A percentile compares a stretch with the other conserved stretches of the same genome.
Conservation (phyloP, 306 rosid genomes). For the Vigna radiata region DNA sequence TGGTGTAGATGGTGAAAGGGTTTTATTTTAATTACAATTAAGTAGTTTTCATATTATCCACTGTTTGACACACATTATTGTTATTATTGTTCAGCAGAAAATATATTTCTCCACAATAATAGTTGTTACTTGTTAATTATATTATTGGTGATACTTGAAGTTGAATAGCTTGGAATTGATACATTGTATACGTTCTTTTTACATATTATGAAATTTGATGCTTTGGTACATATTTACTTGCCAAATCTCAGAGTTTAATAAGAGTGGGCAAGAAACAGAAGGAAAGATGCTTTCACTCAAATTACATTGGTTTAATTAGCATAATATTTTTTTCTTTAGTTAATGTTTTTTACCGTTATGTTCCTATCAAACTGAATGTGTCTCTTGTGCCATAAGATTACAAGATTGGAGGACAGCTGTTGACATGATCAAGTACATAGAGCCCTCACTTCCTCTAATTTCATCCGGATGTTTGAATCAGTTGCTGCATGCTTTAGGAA, state of each 20-base stretch:
- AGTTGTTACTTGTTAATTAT: conserved; percentile 23
- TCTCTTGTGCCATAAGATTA: conserved; percentile 57
- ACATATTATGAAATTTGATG: conserved; percentile 21
- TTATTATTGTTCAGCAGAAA: conserved; percentile 1
- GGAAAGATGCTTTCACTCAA: conserved; percentile 21
- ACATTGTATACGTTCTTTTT: background rate
- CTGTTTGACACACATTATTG: conserved; percentile 13
- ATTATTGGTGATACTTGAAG: conserved; percentile 32
- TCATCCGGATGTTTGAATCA: conserved; percentile 76
- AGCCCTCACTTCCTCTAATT: conserved; percentile 72
- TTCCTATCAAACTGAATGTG: conserved; percentile 47
- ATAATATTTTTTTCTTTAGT: conserved; percentile 33
- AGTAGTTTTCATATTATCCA: conserved; percentile 24
- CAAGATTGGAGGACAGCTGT: conserved; percentile 86
- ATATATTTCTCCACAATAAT: conserved; percentile 17
- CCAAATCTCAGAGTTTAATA: background rate
- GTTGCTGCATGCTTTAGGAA: conserved; percentile 80
- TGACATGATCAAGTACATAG: conserved; percentile 74
- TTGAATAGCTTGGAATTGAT: conserved; percentile 20
- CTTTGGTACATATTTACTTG: conserved; percentile 17
- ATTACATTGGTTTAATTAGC: conserved; percentile 37
- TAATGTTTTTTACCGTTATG: conserved; percentile 28
- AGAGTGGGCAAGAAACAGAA: conserved; percentile 8
- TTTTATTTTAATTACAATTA: conserved; percentile 6
- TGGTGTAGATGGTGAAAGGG: conserved; percentile 15